Evolutionary conservation across 1,284 basidiomycete species (phyloP).

Genomic region (Papiliotrema laurentii): DNA sequence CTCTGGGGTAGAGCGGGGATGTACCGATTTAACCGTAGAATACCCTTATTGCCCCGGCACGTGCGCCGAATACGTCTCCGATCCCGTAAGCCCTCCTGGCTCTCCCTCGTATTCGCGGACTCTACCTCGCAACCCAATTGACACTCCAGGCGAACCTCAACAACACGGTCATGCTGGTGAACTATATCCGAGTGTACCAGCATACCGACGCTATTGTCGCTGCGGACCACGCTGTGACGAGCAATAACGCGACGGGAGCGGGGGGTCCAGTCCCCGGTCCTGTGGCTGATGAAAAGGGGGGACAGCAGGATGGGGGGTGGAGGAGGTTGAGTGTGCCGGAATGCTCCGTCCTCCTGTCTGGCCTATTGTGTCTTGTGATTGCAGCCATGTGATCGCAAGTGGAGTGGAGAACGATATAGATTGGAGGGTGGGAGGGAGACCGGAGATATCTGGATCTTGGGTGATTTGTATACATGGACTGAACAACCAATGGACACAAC

Average conservation of each 20-base stretch:
- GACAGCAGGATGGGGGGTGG: background rate
- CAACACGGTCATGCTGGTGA: conserved; percentile 44
- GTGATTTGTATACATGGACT: too few species aligned
- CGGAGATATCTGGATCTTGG: too few species aligned
- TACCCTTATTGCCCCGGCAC: conserved; percentile 63
- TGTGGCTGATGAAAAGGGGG: background rate
- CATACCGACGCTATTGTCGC: conserved; percentile 13
- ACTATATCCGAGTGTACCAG: conserved; percentile 42
- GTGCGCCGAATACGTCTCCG: conserved; percentile 61
- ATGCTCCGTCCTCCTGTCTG: too few species aligned
- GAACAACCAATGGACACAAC: too few species aligned
- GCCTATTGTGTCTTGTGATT: too few species aligned
- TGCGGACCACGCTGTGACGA: conserved; percentile 17
- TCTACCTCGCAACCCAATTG: background rate
- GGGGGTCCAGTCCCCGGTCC: conserved; percentile 16
- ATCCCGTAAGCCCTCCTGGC: conserved; percentile 47
- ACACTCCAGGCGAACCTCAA: conserved; percentile 31
- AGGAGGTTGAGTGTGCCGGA: background rate
- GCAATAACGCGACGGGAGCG: conserved; percentile 30
- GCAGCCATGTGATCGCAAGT: too few species aligned
- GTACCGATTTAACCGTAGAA: conserved; percentile 10
- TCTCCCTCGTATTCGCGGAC: background rate
- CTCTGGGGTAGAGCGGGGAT: background rate
- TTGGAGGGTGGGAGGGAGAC: too few species aligned
- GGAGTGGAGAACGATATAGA: too few species aligned